Evolutionary conservation across 2,329 filamentous ascomycete genomes (phyloP).

Genomic region (Pseudogymnoascus sp.): DNA sequence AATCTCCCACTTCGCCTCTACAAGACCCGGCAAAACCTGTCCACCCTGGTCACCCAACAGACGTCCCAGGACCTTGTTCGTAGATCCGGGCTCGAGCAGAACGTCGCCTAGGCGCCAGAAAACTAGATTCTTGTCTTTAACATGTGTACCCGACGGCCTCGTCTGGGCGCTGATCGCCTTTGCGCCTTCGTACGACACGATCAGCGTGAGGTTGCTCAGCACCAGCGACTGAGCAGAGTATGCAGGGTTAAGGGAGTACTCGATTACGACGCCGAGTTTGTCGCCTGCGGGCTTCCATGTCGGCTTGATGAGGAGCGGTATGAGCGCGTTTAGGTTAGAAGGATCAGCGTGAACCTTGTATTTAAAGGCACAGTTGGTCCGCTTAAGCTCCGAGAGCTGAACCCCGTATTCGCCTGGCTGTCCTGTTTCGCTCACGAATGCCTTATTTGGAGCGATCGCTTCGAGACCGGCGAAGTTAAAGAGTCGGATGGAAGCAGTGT

Average conservation of each 20-base stretch:
- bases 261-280: slow-evolving; percentile 78
- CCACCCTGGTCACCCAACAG: slow-evolving; percentile 65
- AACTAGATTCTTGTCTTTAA: slow-evolving; percentile 67
- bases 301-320: slow-evolving; percentile 54
- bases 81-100: slow-evolving; percentile 40
- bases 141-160: slow-evolving; percentile 71
- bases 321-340: slow-evolving; percentile 43
- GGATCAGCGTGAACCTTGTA: slow-evolving; percentile 76
- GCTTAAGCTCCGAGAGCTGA: slow-evolving; percentile 61
- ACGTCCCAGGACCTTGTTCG: slow-evolving; percentile 73
- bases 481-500: slow-evolving; percentile 64
- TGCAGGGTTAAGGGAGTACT: slow-evolving; percentile 72
- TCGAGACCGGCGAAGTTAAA: slow-evolving; percentile 86
- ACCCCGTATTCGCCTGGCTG: slow-evolving; percentile 69
- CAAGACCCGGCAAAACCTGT: slow-evolving; percentile 62
- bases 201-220: slow-evolving; percentile 67
- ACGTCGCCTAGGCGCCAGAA: slow-evolving; percentile 78
- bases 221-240: slow-evolving; percentile 40
- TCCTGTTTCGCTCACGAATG: slow-evolving; percentile 68
- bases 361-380: slow-evolving; percentile 78
- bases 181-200: slow-evolving; percentile 62
- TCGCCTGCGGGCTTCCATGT: slow-evolving; percentile 74
- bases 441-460: slow-evolving; percentile 86
- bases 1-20: slow-evolving; percentile 80
- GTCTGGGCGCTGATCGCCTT: slow-evolving; percentile 62